Conservation (phyloP, 2,329 filamentous ascomycete genomes). For the Cladosporium sphaerospermum region DNA sequence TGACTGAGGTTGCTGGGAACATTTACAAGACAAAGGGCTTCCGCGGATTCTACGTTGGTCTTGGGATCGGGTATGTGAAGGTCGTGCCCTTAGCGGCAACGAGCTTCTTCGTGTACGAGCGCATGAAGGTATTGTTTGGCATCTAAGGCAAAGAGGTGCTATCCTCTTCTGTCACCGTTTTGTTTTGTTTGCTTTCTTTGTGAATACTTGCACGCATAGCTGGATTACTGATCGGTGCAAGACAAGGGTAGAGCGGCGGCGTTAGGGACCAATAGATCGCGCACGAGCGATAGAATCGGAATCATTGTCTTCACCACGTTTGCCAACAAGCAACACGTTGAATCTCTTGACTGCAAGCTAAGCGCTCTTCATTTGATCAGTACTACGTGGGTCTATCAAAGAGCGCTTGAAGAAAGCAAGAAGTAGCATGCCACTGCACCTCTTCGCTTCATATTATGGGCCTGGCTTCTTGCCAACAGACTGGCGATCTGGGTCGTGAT, state of each 20-base stretch:
- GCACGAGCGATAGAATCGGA: not conserved
- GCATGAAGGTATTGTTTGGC: constrained; percentile 52
- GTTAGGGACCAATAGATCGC: not conserved
- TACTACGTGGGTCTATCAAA: no score
- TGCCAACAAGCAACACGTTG: no score
- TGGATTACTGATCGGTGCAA: not conserved
- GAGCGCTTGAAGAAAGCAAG: no score
- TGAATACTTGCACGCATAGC: not conserved
- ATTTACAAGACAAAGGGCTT: constrained; percentile 72
- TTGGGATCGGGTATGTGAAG: constrained; percentile 94
- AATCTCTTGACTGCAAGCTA: no score
- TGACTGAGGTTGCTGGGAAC: constrained; percentile 68
- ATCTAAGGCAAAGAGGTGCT: constrained; percentile 30
- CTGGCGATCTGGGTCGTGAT: no score
- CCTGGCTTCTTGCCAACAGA: no score
- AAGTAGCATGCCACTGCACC: no score
- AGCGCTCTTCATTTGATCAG: no score
- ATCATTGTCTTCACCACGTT: no score
- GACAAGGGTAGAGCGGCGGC: constrained; percentile 3
- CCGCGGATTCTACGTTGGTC: constrained; percentile 81
- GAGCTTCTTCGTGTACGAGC: constrained; percentile 62
- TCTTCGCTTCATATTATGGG: no score
- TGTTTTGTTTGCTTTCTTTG: not conserved
- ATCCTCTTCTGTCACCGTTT: not conserved
- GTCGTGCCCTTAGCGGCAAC: constrained; percentile 81